phyloP scores from a whole-genome alignment of 2,329 filamentous ascomycete genomes.

The Plenodomus lindquistii region DNA sequence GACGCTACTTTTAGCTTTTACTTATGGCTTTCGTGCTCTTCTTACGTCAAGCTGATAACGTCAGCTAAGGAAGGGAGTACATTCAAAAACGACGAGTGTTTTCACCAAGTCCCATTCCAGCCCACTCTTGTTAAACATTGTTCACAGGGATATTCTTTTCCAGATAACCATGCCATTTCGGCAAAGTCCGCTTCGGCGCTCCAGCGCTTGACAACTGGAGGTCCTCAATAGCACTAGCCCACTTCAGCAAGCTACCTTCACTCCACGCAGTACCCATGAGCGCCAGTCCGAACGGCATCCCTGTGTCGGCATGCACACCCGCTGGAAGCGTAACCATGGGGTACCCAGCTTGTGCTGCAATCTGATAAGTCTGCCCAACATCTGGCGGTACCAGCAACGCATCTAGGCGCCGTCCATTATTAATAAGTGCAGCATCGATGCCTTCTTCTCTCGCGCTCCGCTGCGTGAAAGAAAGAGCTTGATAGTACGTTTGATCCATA shows the following conservation, averaged over 20 bases:
- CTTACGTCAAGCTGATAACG: too few species aligned
- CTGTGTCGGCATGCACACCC: conserved; percentile 54
- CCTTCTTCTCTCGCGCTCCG: conserved; percentile 64
- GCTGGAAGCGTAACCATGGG: conserved; percentile 72
- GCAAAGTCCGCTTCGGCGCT: conserved; percentile 29
- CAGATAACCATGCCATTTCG: conserved; percentile 45
- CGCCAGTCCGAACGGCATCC: conserved; percentile 52
- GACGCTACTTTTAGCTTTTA: too few species aligned
- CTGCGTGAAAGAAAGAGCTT: conserved; percentile 66
- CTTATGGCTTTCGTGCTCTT: too few species aligned
- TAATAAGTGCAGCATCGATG: conserved; percentile 67
- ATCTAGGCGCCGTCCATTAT: conserved; percentile 54
- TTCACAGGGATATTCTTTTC: conserved; percentile 45
- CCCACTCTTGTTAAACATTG: conserved; percentile 16
- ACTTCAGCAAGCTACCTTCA: conserved; percentile 62
- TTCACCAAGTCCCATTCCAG: too few species aligned
- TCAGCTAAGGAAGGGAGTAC: too few species aligned
- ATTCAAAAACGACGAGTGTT: too few species aligned
- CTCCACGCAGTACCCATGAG: conserved; percentile 64
- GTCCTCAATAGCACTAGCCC: conserved; percentile 57
- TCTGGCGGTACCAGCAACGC: conserved; percentile 71
- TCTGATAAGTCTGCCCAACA: conserved; percentile 68
- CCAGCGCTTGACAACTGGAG: conserved; percentile 27
- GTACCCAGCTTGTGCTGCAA: conserved; percentile 76
- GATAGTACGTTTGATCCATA: conserved; percentile 67